phyloP scores from a whole-genome alignment of 2,329 filamentous ascomycete genomes.

The Pseudopyrenochaeta lycopersici region DNA sequence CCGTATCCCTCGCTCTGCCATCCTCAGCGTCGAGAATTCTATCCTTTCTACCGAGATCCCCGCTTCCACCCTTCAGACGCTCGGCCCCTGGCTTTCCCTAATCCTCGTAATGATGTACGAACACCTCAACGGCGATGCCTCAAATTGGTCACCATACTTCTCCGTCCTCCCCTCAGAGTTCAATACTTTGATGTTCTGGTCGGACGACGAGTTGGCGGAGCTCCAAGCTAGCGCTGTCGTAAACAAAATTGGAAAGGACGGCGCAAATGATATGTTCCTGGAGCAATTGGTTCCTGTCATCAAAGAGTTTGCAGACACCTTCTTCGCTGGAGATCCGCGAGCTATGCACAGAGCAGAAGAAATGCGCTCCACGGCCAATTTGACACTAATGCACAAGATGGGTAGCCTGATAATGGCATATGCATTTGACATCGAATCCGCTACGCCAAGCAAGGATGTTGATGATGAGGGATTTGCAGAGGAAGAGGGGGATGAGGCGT shows the following conservation, averaged over 20 bases:
- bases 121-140: slow-evolving; percentile 65
- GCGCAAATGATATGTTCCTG: slow-evolving; percentile 75
- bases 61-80: slow-evolving; percentile 40
- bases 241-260: slow-evolving; percentile 76
- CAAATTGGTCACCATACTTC: slow-evolving; percentile 81
- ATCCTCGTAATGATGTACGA: slow-evolving; percentile 88
- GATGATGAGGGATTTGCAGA: slow-evolving; percentile 63
- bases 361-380: slow-evolving; percentile 57
- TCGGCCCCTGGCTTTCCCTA: slow-evolving; percentile 63
- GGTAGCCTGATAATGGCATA: slow-evolving; percentile 92
- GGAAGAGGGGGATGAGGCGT: slow-evolving; percentile 57
- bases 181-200: slow-evolving; percentile 93
- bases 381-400: slow-evolving; percentile 76
- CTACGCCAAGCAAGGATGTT: slow-evolving; percentile 57
- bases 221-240: slow-evolving; percentile 82
- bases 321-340: slow-evolving; percentile 50
- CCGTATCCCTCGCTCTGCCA: slow-evolving; percentile 74
- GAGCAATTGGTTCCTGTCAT: slow-evolving; percentile 65
- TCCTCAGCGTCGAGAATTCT: slow-evolving; percentile 79
- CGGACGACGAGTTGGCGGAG: slow-evolving; percentile 70
- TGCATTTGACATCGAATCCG: slow-evolving; percentile 79
- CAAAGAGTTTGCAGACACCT: slow-evolving; percentile 47
- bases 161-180: slow-evolving; percentile 75
- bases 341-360: slow-evolving; percentile 48
- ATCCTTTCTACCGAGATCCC: slow-evolving; percentile 66